Evolutionary conservation across 139 green algal species (phyloP), one percentile per base, ranked within the genome.

Genomic region (Micractinium conductrix): DNA sequence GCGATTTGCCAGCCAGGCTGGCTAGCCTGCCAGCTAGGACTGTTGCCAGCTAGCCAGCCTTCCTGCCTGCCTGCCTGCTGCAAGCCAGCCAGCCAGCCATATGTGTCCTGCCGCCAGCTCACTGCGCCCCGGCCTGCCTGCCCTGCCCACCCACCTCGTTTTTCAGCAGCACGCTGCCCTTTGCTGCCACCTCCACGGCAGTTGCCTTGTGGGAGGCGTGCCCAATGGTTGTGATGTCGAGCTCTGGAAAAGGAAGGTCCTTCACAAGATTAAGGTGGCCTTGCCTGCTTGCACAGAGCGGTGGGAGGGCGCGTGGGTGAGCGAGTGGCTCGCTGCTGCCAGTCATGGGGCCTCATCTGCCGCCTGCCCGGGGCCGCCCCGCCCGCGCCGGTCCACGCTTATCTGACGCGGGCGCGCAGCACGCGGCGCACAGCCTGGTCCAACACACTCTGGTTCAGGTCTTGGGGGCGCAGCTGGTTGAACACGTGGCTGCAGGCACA

Each of bases 131-230:
- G 19, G 53, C 53, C 53, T 21, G 26, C 53, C 53, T 21, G 48
- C 48, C 48, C 48, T n/a, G 28, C 62, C 14, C 62, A 44, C 67
- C 37, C 67, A 62, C 67, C 67, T 44, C 19, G 42, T 76, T 76
- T 24, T 76, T 76, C 8, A 76, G 70, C 70, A 76, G 70, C 40
- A 76, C 70, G 12, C 40, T 26, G 38, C 70, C 70, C 70, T 76
- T 76, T 0, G 42, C 70, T 2, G 70, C 42, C 40, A 76, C 24
- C 70, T 76, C 70, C 7, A 40, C 40, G 2, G 70, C 70, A 8
- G 70, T 55, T 7, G 70, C 70, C 70, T 40, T 50, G 70, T 76
- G 70, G 40, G 24, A 21, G 24, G 37, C 19, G 26, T 50, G 40
- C 14, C 70, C 70, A 2, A 76, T 38, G 40, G 4, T 7, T 8